Base-by-base conservation (phyloP, 805 yeast genomes). In the Wickerhamomyces bovis region DNA sequence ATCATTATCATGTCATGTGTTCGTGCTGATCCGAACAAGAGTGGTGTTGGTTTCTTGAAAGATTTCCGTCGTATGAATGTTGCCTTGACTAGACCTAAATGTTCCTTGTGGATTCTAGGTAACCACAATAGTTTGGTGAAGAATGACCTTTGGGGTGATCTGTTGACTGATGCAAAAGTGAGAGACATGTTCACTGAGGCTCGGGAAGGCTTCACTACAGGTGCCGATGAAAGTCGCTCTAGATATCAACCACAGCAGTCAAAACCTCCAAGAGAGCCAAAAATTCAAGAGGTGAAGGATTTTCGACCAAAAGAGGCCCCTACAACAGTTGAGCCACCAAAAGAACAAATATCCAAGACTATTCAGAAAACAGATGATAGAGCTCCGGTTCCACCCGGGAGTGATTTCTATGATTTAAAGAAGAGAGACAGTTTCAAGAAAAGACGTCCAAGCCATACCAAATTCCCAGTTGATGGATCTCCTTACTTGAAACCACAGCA, bases 11-110 rank as follows among this genome's bases (percentile, higher is more conserved):
- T 94, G 73, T 89, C 98, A 0, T 92, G 98, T 78, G 99, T 94
- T 4, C 78, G 99, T 57, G 96, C 98, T 0, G 84, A 81, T 42
- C 71, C 76, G 13, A 77, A 74, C 9, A 58, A 65, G 11, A 54
- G 58, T 28, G 75, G 81, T 41, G 88, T 92, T 49, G 99, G 98
- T 16, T 94, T 94, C 67, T 74, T 94, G 62, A 83, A 85, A 41
- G 99, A 94, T 66, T 76, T 83, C 35, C 77, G 99, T 53, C 86
- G 99, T 70, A 88, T 94, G 96, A 94, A 94, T 65, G 99, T 94
- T 45, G 98, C 97, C 0, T 68, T 94, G 33, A 92, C 98, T 1
- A 85, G 99, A 70, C 97, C 98, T 0, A 79, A 84, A 55, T 76
- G 95, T 1, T 85, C 98, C 1, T 69, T 94, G 53, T 94, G 98